Evolutionary conservation across 2,329 filamentous ascomycete genomes (phyloP).

Genomic region (Ophidiomyces ophidiicola): DNA sequence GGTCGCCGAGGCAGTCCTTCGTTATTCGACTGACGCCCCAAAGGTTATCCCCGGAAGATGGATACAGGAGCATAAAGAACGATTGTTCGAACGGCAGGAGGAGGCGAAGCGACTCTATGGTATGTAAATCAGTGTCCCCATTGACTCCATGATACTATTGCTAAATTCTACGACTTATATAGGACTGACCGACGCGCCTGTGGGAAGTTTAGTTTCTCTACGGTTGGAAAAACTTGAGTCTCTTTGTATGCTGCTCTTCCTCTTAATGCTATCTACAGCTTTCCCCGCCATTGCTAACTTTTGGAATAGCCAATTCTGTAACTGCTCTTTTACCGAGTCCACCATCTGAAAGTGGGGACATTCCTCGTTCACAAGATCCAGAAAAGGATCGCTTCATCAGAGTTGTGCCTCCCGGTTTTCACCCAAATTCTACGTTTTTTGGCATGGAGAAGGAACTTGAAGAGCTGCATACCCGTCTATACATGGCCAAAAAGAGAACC

Average conservation of each 20-base stretch:
- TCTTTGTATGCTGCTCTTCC: conserved; percentile 3
- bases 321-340: conserved; percentile 4
- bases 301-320: conserved; percentile 3
- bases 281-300: neutral
- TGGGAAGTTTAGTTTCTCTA: conserved; percentile 5
- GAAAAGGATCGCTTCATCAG: conserved; percentile 19
- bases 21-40: conserved; percentile 42
- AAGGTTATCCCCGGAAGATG: conserved; percentile 46
- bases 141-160: neutral
- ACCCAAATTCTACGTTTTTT: conserved; percentile 51
- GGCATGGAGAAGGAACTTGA: conserved; percentile 49
- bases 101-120: conserved; percentile 30
- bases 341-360: conserved; percentile 1
- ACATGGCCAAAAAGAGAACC: conserved; percentile 44
- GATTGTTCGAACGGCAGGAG: conserved; percentile 27
- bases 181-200: conserved; percentile 5
- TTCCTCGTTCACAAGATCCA: conserved; percentile 8
- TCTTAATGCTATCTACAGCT: neutral
- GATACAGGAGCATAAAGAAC: conserved; percentile 43
- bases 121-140: conserved; percentile 15
- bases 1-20: conserved; percentile 37
- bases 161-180: neutral
- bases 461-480: conserved; percentile 48
- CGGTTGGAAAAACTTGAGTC: conserved; percentile 8
- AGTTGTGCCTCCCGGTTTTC: conserved; percentile 45